Base-by-base conservation (phyloP, 495 filamentous ascomycete genomes). In the Aspergillus ellipticus region DNA sequence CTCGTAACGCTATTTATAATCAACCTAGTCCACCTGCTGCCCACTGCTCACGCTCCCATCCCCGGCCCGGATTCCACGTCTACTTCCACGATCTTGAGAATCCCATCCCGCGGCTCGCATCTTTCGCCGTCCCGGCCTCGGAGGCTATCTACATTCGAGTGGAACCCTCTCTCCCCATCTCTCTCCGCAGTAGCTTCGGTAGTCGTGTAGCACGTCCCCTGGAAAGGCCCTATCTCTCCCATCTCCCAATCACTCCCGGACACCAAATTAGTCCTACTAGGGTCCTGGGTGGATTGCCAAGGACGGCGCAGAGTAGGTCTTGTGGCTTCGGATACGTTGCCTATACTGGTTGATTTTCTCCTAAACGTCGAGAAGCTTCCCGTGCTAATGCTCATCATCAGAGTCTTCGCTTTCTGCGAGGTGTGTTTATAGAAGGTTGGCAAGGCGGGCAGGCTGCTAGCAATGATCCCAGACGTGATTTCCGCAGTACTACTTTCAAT, bases 51-150 rank as follows among this genome's bases (percentile, higher is more conserved):
- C 24, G 17, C 19, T 21, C 16, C 15, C 45, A 16, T n/a, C 31
- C 46, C 56, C 13, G 62, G 56, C 5, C 41, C 62, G 3, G 64
- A 63, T 42, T 66, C 60, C 10, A 66, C 46, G 52, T 66, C 61
- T n/a, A 66, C 61, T 20, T 62, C 60, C 22, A 66, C 58, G n/a
- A 58, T 64, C 53, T 61, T 66, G 41, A 64, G 37, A 20, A 66
- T 66, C 9, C 61, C 64, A 13, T 45, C 42, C 35, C 53, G 35
- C n/a, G 21, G 46, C 39, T 42, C 28, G n/a, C 35, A 29, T 16
- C 26, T 33, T 5, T 52, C 33, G 26, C 55, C 59, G n/a, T 28
- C 31, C n/a, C 41, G 39, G 2, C 19, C 48, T 19, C 21, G 42
- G 0, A 21, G 21, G 19, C 42, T 21, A 4, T 43, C 48, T 19